Evolutionary conservation across 768 basidiomycete genomes (phyloP).

Genomic region (Psilocybe subaeruginosa): DNA sequence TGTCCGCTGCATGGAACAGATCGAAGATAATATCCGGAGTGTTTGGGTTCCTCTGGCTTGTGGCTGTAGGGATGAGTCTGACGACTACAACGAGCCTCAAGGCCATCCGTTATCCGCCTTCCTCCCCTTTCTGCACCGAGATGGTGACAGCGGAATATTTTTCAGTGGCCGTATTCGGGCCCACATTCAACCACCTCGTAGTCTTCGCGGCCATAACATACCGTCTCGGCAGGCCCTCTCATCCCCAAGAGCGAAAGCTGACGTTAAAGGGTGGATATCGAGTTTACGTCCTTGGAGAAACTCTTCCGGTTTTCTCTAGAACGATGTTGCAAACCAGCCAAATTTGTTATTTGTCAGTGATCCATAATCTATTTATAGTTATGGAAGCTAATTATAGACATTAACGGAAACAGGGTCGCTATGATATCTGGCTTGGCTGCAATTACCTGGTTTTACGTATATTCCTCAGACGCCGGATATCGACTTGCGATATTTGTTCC

Average conservation of each 20-base stretch:
- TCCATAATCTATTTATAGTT: not conserved
- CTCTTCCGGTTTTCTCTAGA: slow-evolving; percentile 6
- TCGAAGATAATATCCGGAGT: not conserved
- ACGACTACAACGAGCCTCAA: not conserved
- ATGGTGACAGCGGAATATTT: not conserved
- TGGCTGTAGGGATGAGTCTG: not conserved
- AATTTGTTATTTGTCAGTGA: slow-evolving; percentile 8
- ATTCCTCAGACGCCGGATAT: slow-evolving; percentile 2
- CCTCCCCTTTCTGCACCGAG: not conserved
- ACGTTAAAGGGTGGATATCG: slow-evolving; percentile 1
- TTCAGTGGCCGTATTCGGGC: slow-evolving; percentile 1
- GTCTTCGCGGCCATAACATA: slow-evolving; percentile 6
- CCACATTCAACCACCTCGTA: slow-evolving; percentile 3
- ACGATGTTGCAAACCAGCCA: slow-evolving; percentile 9
- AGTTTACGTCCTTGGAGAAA: slow-evolving; percentile 6
- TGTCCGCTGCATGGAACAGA: slow-evolving; percentile 8
- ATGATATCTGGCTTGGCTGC: slow-evolving; percentile 1
- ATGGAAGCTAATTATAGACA: not conserved
- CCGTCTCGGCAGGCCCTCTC: slow-evolving; percentile 2
- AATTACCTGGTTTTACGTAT: slow-evolving; percentile 2
- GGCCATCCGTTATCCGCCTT: not conserved
- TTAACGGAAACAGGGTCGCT: slow-evolving; percentile 1
- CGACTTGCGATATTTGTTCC: slow-evolving; percentile 10
- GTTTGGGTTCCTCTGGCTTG: slow-evolving; percentile 7
- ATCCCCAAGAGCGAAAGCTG: not conserved